These are phyloP conservation scores for Melanopsichium pennsylvanicum DNA, from an alignment of 1,284 basidiomycete genomes.

Conservation along the genomic window DNA sequence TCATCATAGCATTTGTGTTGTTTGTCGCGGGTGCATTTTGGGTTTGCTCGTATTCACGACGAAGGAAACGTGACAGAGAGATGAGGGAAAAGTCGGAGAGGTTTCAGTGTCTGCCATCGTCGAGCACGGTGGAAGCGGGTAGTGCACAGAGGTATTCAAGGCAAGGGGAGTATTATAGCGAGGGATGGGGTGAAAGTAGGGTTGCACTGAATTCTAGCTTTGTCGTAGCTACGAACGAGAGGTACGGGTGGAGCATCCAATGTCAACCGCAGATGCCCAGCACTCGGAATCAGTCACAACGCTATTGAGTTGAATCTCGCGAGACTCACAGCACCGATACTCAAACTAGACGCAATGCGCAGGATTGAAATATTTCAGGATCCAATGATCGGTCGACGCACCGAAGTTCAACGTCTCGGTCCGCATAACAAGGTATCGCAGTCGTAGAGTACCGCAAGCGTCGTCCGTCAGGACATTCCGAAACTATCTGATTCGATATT, in stretches of 20 bases:
- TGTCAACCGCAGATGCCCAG: conserved; percentile 7
- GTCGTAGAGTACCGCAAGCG: too few relatives aligned
- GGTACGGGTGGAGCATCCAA: conserved; percentile 17
- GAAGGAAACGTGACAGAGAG: conserved; percentile 26
- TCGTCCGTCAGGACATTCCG: too few relatives aligned
- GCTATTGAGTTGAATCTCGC: too few relatives aligned
- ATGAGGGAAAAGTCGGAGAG: conserved; percentile 16
- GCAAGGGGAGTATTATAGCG: conserved; percentile 1
- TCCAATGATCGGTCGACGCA: too few relatives aligned
- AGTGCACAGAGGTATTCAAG: conserved; percentile 8
- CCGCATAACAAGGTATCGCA: too few relatives aligned
- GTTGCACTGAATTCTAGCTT: conserved; percentile 38
- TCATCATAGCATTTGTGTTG: conserved; percentile 14
- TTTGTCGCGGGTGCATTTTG: conserved; percentile 24
- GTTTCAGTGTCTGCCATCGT: conserved; percentile 5
- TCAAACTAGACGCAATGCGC: too few relatives aligned
- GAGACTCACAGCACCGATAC: too few relatives aligned
- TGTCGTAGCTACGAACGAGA: conserved; percentile 17
- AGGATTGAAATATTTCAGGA: too few relatives aligned
- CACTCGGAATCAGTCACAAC: conserved; percentile 13
- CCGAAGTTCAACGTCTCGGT: too few relatives aligned
- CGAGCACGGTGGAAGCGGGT: background rate
- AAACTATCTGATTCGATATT: too few relatives aligned
- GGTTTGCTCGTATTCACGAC: conserved; percentile 31
- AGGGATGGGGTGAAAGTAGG: conserved; percentile 31